phyloP scores from a whole-genome alignment of 148 eudicot genomes.

The Heliosperma pusillum region DNA sequence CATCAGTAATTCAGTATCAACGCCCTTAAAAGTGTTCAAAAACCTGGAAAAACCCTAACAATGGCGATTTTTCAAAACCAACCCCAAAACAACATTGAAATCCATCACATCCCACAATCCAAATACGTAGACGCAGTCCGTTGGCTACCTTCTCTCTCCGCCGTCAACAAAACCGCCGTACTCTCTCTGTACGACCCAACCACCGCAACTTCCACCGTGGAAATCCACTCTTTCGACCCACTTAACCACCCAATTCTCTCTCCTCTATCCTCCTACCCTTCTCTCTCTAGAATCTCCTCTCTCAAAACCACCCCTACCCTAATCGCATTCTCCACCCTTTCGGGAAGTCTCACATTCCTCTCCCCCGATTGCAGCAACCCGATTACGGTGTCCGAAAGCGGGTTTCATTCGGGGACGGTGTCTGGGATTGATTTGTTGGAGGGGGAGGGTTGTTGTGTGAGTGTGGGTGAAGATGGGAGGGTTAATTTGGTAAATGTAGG shows the following conservation, averaged over 20 bases:
- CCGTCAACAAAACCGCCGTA: conserved; percentile 55
- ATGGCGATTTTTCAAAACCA: conserved; percentile 40
- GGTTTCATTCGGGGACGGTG: conserved; percentile 50
- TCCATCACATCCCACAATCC: conserved; percentile 59
- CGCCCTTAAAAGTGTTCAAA: conserved; percentile 12
- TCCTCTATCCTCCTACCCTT: conserved; percentile 35
- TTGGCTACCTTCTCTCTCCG: conserved; percentile 58
- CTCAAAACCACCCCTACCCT: conserved; percentile 40
- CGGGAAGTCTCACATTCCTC: conserved; percentile 48
- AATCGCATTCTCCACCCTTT: conserved; percentile 47
- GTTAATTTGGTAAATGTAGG: conserved; percentile 56
- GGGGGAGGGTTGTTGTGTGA: conserved; percentile 53
- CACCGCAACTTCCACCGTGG: conserved; percentile 45
- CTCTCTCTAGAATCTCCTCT: conserved; percentile 50
- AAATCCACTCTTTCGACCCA: conserved; percentile 46
- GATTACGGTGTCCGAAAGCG: conserved; percentile 28
- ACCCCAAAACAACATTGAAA: conserved; percentile 27
- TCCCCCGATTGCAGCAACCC: conserved; percentile 29
- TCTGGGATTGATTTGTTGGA: conserved; percentile 58
- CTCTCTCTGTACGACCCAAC: conserved; percentile 48
- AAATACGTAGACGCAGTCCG: conserved; percentile 64
- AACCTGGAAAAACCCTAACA: conserved; percentile 39
- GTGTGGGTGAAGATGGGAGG: conserved; percentile 92
- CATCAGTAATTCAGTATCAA: not conserved
- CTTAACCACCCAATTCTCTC: conserved; percentile 30